These are phyloP conservation scores for Poa pratensis DNA, from an alignment of 176 grass and related monocot species.

Conservation along the genomic window DNA sequence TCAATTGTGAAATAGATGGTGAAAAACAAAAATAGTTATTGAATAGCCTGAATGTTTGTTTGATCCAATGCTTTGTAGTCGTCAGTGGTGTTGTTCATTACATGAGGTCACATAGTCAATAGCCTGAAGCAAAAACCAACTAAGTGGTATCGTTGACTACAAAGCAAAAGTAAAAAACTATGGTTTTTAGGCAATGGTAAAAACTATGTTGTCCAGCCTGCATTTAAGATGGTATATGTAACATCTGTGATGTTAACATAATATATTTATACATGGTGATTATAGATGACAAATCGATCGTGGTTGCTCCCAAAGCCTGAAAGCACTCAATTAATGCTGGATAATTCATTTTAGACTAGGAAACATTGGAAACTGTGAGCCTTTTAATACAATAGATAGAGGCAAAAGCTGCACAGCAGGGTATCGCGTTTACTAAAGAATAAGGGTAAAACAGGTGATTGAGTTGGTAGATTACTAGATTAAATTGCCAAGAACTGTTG, in stretches of 20 bases:
- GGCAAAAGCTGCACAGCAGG: background rate
- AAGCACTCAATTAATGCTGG: background rate
- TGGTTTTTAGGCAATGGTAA: background rate
- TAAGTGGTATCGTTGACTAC: background rate
- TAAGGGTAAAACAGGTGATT: background rate
- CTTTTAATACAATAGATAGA: conserved; percentile 2
- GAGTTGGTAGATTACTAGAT: background rate
- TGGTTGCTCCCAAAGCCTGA: conserved; percentile 20
- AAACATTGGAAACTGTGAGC: background rate
- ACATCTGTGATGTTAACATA: conserved; percentile 12
- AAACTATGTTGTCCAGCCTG: background rate
- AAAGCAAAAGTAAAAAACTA: conserved; percentile 15
- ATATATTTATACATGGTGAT: background rate
- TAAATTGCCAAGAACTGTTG: background rate
- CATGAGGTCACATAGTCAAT: background rate
- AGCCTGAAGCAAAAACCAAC: background rate
- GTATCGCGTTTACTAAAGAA: background rate
- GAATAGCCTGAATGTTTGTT: background rate
- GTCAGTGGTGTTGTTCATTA: background rate
- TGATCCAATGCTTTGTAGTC: conserved; percentile 9
- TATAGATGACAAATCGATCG: background rate
- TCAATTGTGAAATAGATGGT: background rate
- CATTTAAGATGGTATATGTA: background rate
- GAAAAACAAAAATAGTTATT: background rate
- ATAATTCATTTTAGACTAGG: background rate